Base-by-base conservation (phyloP, 768 basidiomycete species). In the Boletus subcaerulescens region DNA sequence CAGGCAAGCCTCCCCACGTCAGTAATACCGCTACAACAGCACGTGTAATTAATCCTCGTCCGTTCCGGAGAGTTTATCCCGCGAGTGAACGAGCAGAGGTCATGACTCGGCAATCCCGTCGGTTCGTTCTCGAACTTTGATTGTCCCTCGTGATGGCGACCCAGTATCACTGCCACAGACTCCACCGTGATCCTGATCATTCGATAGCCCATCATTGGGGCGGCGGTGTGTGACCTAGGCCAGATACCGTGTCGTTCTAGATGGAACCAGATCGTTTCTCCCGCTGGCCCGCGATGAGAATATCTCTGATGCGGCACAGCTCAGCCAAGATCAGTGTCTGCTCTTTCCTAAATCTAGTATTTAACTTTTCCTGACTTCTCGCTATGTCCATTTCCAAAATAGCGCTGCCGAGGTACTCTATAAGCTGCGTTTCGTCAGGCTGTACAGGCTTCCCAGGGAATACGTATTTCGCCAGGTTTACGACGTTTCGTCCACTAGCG, bases 381-480 rank as follows among this genome's bases (percentile, higher is more conserved):
- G 48, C 29, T 42, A 55, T 55, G 48, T 43, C 54, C 58, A 64
- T 58, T 59, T 68, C 63, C 60, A 67, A 67, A 69, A 67, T 67
- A 67, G 60, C 67, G 60, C 51, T 57, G 58, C 71, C 69, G 60
- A 67, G 53, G 52, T 52, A 35, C 51, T 48, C 49, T 56, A 54
- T 48, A 53, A 45, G 11, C 48, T 60, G 53, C 57, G 55, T 60
- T 66, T 61, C 58, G 64, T 60, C 58, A 60, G 62, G 65, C 69
- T 69, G 67, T 69, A 69, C 68, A 62, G 56, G 59, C 63, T 65
- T 69, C 54, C 48, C 56, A 56, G 70, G 70, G 58, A 68, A 66
- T 69, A 69, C 65, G 59, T 67, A 70, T 61, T 58, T 68, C 57
- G 65, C 55, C 56, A 67, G 33, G 33, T 52, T 64, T 69, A 65